Evolutionary conservation across 768 basidiomycete species (phyloP).

Genomic region (Pilatotrama ljubarskyi): DNA sequence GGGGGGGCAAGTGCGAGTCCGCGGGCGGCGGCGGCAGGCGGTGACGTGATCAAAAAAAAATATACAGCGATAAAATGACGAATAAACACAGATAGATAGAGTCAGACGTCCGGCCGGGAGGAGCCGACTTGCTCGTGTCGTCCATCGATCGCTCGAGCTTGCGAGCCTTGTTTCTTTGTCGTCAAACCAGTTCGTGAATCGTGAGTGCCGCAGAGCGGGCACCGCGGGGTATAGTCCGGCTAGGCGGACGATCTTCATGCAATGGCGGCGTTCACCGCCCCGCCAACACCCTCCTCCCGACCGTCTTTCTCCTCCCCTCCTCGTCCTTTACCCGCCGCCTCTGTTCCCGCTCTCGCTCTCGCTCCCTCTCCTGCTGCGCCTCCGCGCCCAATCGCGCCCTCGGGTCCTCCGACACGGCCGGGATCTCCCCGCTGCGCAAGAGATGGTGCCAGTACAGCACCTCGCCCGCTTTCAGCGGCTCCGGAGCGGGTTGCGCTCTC

Average conservation of each 20-base stretch:
- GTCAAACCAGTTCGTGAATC: background rate
- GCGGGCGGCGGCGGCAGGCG: background rate
- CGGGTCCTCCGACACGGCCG: constrained; percentile 62
- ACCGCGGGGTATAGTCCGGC: too few relatives aligned
- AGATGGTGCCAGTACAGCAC: constrained; percentile 78
- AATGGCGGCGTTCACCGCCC: background rate
- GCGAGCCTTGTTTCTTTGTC: too few relatives aligned
- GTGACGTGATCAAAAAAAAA: too few relatives aligned
- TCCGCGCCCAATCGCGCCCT: constrained; percentile 44
- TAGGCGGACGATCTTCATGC: background rate
- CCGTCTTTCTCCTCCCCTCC: background rate
- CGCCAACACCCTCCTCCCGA: background rate
- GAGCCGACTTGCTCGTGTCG: background rate
- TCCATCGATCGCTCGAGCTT: background rate
- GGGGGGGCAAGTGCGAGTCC: background rate
- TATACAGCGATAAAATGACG: constrained; percentile 22
- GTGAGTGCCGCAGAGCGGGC: too few relatives aligned
- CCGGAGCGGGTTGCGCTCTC: constrained; percentile 16
- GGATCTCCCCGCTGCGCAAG: constrained; percentile 67
- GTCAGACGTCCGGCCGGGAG: background rate
- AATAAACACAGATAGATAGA: constrained; percentile 24
- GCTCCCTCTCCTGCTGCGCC: constrained; percentile 23
- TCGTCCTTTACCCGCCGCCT: constrained; percentile 19
- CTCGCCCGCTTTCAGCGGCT: constrained; percentile 54
- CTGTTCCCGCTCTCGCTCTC: background rate